These are phyloP conservation scores for Coemansia sp. DNA, from an alignment of 192 early-diverging fungal species.

Conservation along the genomic window DNA sequence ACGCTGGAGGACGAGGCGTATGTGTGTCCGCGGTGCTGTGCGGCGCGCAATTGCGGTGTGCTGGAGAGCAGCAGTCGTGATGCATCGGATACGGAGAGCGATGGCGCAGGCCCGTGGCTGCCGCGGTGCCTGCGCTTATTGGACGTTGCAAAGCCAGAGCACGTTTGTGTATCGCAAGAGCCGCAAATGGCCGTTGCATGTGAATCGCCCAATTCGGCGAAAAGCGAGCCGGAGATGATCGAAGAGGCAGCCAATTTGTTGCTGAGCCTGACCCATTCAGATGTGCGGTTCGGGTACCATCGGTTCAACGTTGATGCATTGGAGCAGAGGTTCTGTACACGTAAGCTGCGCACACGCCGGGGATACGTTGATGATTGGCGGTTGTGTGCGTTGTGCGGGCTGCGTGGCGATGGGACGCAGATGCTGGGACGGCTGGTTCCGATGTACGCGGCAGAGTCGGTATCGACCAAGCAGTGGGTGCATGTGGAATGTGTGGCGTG, in stretches of 20 bases:
- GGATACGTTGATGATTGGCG: conserved; percentile 19
- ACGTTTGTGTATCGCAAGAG: not conserved
- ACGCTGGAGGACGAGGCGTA: conserved; percentile 59
- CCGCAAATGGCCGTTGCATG: not conserved
- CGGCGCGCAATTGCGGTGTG: not conserved
- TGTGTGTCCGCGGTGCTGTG: conserved; percentile 58
- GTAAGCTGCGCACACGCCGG: not conserved
- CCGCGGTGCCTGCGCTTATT: conserved; percentile 13
- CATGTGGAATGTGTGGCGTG: conserved; percentile 53
- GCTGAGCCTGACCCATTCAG: conserved; percentile 46
- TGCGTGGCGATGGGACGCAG: conserved; percentile 36
- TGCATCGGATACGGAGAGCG: conserved; percentile 1
- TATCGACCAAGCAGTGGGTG: conserved; percentile 20
- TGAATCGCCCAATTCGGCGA: not conserved
- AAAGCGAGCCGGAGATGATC: conserved; percentile 3
- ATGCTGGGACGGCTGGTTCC: conserved; percentile 33
- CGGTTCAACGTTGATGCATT: conserved; percentile 27
- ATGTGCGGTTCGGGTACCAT: conserved; percentile 41
- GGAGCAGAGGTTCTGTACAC: conserved; percentile 27
- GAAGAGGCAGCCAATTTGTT: conserved; percentile 44
- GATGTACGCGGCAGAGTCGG: not conserved
- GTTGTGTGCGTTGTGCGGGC: conserved; percentile 28
- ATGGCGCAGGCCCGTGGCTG: conserved; percentile 1
- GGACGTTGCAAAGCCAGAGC: not conserved
- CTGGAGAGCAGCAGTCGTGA: conserved; percentile 6